Base-by-base conservation (phyloP, 768 basidiomycete genomes). In the Hydnomerulius pinastri region DNA sequence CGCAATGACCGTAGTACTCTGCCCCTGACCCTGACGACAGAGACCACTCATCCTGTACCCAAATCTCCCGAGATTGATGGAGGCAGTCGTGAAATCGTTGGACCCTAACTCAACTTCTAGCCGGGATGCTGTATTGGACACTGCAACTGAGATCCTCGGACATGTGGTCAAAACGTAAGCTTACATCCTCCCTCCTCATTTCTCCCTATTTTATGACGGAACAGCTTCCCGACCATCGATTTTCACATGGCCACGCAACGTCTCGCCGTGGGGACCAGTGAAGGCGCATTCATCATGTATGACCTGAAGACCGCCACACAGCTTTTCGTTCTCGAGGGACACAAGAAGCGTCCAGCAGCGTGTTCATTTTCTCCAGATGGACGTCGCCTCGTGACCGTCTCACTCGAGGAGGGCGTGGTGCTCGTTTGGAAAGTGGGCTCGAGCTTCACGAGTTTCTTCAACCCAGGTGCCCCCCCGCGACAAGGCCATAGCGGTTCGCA, bases 341-440 rank as follows among this genome's bases (percentile, higher is more conserved):
- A 98, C 72, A 85, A 83, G 64, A 85, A 86, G 61, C 75, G 78
- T 1, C 81, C 93, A 9, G 81, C 90, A 0, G 92, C 92, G 0
- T 87, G 91, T 54, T 90, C 86, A 50, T 98, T 97, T 67, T 96
- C 93, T 7, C 89, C 94, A 0, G 97, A 99, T 60, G 97, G 97
- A 0, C 75, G 94, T 17, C 77, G 97, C 17, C 74, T 98, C 15
- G 86, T 96, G 32, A 94, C 93, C 0, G 74, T 92, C 8, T 96
- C 90, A 0, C 74, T 98, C 21, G 90, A 89, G 54, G 94, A 98
- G 63, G 83, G 83, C 23, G 75, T 80, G 4, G 87, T 93, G 5
- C 78, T 92, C 11, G 91, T 96, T 12, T 99, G 97, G 97, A 98
- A 98, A 63, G 94, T 98, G 5, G 96, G 97, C 0, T 78, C 84